phyloP scores from a whole-genome alignment of 805 yeast species.

The Yamadazyma laniorum region DNA sequence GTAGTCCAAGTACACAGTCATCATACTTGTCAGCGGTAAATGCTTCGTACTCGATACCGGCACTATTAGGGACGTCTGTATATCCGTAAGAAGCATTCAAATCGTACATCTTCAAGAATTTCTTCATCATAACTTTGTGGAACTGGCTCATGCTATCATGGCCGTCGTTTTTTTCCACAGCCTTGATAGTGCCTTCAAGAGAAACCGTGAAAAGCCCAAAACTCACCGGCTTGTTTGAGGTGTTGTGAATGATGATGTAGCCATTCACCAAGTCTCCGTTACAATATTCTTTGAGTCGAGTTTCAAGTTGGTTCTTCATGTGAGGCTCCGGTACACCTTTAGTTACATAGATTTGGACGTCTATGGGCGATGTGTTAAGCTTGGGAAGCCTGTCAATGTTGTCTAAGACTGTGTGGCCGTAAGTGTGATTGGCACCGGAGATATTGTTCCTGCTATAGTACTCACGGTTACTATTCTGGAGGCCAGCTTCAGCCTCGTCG shows the following conservation, averaged over 20 bases:
- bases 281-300: conserved; percentile 43
- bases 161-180: conserved; percentile 22
- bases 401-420: conserved; percentile 50
- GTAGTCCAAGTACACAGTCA: conserved; percentile 49
- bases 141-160: conserved; percentile 17
- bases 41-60: conserved; percentile 45
- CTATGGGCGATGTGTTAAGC: conserved; percentile 40
- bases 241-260: conserved; percentile 48
- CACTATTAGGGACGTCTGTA: conserved; percentile 49
- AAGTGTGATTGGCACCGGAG: conserved; percentile 18
- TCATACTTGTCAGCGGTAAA: conserved; percentile 45
- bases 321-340: conserved; percentile 51
- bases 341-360: conserved; percentile 50
- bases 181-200: conserved; percentile 46
- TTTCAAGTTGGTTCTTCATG: conserved; percentile 39
- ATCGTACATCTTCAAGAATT: conserved; percentile 60
- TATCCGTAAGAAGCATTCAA: conserved; percentile 55
- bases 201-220: conserved; percentile 47
- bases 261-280: conserved; percentile 44
- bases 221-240: conserved; percentile 40
- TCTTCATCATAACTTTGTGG: conserved; percentile 40
- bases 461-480: not conserved
- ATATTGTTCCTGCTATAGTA: conserved; percentile 9
- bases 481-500: conserved; percentile 12
- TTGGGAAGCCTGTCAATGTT: conserved; percentile 50